These are phyloP conservation scores for Grammothele lineata DNA, from an alignment of 768 basidiomycete species.

Conservation along the genomic window DNA sequence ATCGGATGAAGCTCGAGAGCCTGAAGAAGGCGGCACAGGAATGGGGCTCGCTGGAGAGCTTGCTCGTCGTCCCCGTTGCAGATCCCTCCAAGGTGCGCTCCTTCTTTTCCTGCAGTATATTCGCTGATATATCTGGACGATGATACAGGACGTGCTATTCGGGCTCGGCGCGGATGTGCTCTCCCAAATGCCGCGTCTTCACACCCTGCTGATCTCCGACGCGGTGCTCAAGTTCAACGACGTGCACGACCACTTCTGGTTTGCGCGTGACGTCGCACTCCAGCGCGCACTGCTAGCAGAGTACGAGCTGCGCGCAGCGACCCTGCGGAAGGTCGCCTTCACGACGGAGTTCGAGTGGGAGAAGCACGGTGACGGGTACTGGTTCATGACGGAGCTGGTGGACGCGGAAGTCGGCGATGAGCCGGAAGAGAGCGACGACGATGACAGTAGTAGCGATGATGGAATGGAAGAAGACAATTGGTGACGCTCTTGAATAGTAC, in stretches of 20 bases:
- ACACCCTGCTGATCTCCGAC: conserved; percentile 1
- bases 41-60: too few species aligned
- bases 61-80: too few species aligned
- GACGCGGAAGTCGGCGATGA: background rate
- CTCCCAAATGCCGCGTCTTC: background rate
- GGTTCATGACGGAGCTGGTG: background rate
- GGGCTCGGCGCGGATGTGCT: background rate
- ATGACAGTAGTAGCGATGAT: too few species aligned
- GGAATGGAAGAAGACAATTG: too few species aligned
- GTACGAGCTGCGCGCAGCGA: background rate
- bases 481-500: too few species aligned
- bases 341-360: conserved; percentile 9
- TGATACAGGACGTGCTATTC: background rate
- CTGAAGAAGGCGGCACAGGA: too few species aligned
- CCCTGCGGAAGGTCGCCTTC: background rate
- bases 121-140: too few species aligned
- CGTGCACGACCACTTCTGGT: background rate
- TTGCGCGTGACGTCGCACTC: background rate
- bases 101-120: too few species aligned
- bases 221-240: background rate
- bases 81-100: too few species aligned
- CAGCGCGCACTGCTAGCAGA: background rate
- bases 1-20: too few species aligned
- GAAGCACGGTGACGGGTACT: background rate
- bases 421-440: background rate